Evolutionary conservation across 306 rosid genomes (phyloP).

Genomic region (Medicago arabica): DNA sequence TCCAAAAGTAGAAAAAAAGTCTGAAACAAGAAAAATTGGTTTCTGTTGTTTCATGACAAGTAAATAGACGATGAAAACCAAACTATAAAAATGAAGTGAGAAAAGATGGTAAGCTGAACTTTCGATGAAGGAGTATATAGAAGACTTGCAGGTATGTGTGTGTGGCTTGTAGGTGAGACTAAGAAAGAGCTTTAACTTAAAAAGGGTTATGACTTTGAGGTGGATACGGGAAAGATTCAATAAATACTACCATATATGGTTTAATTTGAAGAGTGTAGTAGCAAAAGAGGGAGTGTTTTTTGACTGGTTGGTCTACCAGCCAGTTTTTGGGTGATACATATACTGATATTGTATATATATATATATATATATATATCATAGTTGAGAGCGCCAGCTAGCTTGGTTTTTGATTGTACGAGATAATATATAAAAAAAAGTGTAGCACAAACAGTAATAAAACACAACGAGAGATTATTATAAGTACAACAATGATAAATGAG

Average conservation of each 20-base stretch:
- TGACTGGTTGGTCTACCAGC: conserved; percentile 31
- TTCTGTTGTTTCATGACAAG: conserved; percentile 39
- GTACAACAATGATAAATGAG: too few species aligned
- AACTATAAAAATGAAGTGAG: conserved; percentile 18
- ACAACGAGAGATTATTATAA: too few species aligned
- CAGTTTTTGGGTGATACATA: neutral
- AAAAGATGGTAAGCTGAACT: neutral
- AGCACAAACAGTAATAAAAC: too few species aligned
- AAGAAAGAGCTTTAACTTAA: neutral
- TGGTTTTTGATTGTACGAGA: too few species aligned
- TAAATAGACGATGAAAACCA: conserved; percentile 38
- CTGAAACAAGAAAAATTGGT: conserved; percentile 17
- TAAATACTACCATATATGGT: too few species aligned
- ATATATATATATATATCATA: too few species aligned
- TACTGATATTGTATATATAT: neutral
- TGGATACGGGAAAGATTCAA: neutral
- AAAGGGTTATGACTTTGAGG: neutral
- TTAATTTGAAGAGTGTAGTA: neutral
- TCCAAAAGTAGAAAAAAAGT: conserved; percentile 28
- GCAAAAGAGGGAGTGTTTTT: neutral
- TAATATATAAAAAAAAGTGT: too few species aligned
- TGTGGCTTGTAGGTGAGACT: conserved; percentile 1
- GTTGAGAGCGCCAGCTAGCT: neutral
- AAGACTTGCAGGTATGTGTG: conserved; percentile 41
- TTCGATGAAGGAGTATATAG: neutral